Conservation (phyloP, 2,329 filamentous ascomycete species). For the Arthroderma uncinatum region DNA sequence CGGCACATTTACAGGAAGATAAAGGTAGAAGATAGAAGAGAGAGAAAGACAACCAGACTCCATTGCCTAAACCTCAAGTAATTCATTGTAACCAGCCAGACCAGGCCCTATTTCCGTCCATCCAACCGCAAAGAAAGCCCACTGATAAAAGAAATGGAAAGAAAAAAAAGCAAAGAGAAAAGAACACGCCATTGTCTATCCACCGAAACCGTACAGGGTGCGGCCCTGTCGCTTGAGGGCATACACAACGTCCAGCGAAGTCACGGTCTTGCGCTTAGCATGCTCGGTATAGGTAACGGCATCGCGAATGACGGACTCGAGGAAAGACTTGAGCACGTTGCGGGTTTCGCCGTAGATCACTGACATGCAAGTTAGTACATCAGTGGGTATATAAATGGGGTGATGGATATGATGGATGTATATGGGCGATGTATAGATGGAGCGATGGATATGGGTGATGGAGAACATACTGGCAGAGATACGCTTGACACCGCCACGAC, state of each 20-base stretch:
- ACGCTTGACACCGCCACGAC: constrained; percentile 99
- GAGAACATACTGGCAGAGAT: constrained; percentile 72
- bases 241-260: constrained; percentile 52
- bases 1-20: too few relatives aligned
- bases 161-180: neutral
- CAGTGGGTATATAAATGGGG: neutral
- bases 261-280: constrained; percentile 56
- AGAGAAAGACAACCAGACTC: neutral
- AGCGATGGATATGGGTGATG: too few relatives aligned
- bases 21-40: neutral
- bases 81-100: neutral
- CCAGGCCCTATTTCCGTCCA: neutral
- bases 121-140: neutral
- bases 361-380: constrained; percentile 18
- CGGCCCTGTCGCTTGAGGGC: constrained; percentile 54
- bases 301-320: constrained; percentile 69
- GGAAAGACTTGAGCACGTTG: constrained; percentile 73
- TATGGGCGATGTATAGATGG: too few relatives aligned
- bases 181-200: constrained; percentile 45
- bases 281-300: constrained; percentile 74
- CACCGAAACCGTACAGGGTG: constrained; percentile 82
- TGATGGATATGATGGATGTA: constrained; percentile 4
- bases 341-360: constrained; percentile 79
- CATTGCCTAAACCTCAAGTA: neutral
- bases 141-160: neutral